A percentile compares a stretch with the other conserved stretches of the same genome.
Conservation (phyloP, 345 rosid species). For the Triadica sebifera region DNA sequence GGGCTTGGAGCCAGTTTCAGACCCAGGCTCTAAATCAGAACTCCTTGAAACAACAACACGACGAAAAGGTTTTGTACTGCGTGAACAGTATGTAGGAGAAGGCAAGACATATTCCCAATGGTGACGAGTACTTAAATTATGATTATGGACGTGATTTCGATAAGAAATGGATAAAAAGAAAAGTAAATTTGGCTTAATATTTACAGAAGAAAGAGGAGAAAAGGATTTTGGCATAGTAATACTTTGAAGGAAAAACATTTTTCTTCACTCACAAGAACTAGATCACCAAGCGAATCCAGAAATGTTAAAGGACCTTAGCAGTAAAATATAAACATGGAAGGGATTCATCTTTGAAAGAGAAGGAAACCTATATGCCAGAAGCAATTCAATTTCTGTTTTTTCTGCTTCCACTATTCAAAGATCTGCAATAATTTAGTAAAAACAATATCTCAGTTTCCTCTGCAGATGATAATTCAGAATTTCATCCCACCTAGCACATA, state of each 20-base stretch:
- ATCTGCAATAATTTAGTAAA: not conserved
- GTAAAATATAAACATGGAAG: not conserved
- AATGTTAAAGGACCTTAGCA: not conserved
- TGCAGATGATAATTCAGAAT: not conserved
- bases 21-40: slow-evolving; percentile 36
- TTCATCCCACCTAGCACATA: not conserved
- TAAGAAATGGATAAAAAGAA: slow-evolving; percentile 8
- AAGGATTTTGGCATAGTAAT: slow-evolving; percentile 26
- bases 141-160: not conserved
- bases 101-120: not conserved
- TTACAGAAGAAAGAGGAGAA: slow-evolving; percentile 16
- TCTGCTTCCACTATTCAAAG: slow-evolving; percentile 1
- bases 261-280: slow-evolving; percentile 9
- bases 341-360: not conserved
- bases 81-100: not conserved
- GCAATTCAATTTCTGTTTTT: not conserved
- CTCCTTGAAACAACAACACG: slow-evolving; percentile 43
- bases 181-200: slow-evolving; percentile 1
- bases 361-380: not conserved
- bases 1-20: slow-evolving; percentile 33
- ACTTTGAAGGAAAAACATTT: slow-evolving; percentile 36
- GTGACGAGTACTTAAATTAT: not conserved
- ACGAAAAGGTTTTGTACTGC: slow-evolving; percentile 18
- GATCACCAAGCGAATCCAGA: not conserved
- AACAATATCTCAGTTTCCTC: not conserved